Conservation (phyloP, 495 filamentous ascomycete genomes). For the Apiosordaria backusii region DNA sequence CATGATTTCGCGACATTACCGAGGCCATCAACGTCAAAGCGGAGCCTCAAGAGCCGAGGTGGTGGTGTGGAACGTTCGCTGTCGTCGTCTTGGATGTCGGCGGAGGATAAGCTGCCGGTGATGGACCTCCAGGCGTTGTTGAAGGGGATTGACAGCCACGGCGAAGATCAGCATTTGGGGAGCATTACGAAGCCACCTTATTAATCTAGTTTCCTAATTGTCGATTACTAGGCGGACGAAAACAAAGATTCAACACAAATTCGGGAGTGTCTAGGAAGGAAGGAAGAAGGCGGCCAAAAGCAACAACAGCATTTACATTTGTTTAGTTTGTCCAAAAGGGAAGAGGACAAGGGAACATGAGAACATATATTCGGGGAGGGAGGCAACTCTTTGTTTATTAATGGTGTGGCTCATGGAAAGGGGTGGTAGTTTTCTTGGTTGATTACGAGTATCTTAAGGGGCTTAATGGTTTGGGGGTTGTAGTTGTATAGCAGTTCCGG, state of each 20-base stretch:
- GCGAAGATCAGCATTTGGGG: constrained; percentile 38
- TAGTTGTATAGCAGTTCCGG: neutral
- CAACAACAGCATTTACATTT: constrained; percentile 6
- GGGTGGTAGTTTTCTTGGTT: neutral
- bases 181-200: constrained; percentile 45
- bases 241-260: neutral
- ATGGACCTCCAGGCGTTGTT: constrained; percentile 47
- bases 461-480: neutral
- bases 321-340: neutral
- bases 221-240: constrained; percentile 3
- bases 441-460: neutral
- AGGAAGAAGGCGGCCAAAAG: neutral
- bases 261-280: too few relatives aligned
- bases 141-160: constrained; percentile 46
- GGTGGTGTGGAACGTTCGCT: constrained; percentile 30
- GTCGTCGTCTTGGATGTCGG: constrained; percentile 30
- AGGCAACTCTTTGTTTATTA: neutral
- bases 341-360: neutral
- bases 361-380: neutral
- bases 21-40: constrained; percentile 29
- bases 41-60: constrained; percentile 40
- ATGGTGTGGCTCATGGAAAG: too few relatives aligned
- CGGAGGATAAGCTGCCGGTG: constrained; percentile 29
- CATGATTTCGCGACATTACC: constrained; percentile 22
- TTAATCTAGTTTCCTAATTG: constrained; percentile 24